Percentiles rank a stretch among this genome's conserved stretches.
Evolutionary conservation across 2,329 filamentous ascomycete species (phyloP).

Genomic region (Aphanoascus verrucosus): DNA sequence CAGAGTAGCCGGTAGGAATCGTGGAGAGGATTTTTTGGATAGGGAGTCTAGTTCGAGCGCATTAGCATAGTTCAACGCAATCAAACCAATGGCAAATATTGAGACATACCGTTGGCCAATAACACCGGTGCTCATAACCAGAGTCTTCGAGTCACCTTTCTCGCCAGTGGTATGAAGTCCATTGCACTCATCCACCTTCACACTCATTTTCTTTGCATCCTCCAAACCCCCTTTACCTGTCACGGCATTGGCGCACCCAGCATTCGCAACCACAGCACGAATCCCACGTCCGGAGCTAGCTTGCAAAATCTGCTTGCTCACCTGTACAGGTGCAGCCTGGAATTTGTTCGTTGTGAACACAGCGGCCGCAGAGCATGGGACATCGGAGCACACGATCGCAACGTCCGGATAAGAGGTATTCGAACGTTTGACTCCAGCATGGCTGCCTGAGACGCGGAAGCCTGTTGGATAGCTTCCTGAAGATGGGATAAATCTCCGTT

Average conservation of each 20-base stretch:
- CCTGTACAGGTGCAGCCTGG: conserved; percentile 86
- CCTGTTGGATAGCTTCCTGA: conserved; percentile 81
- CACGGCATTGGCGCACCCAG: conserved; percentile 92
- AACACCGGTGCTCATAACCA: conserved; percentile 97
- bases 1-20: conserved; percentile 64
- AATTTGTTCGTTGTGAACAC: conserved; percentile 99
- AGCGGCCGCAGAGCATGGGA: conserved; percentile 73
- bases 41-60: conserved; percentile 51
- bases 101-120: conserved; percentile 69
- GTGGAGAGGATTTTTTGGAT: conserved; percentile 80
- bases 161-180: conserved; percentile 26
- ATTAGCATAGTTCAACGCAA: conserved; percentile 5
- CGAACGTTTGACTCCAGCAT: conserved; percentile 85
- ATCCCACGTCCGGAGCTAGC: conserved; percentile 58
- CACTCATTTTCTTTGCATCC: conserved; percentile 77
- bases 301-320: conserved; percentile 63
- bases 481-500: conserved; percentile 81
- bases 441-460: conserved; percentile 74
- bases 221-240: conserved; percentile 82
- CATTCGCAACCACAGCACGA: conserved; percentile 79
- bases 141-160: conserved; percentile 48
- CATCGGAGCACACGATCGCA: conserved; percentile 75
- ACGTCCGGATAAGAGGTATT: conserved; percentile 90
- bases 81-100: background rate
- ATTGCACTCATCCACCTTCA: conserved; percentile 60